Evolutionary conservation across 331 rosid species (phyloP), one percentile per base, ranked within the genome.

Genomic region (Acacia concinna): DNA sequence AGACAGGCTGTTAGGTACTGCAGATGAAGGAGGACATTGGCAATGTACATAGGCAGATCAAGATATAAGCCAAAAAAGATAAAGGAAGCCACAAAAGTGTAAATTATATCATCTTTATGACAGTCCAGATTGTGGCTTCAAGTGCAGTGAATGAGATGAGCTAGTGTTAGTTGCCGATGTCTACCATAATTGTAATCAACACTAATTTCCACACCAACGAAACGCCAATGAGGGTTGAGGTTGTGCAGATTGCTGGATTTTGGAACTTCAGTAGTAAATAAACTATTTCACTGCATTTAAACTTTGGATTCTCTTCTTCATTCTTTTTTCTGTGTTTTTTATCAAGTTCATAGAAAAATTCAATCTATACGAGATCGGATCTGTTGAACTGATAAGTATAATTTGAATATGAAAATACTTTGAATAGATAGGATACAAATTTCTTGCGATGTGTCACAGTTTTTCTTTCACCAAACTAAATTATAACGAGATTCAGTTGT

Each of bases 11-110:
- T 74, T 34, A 12, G 51, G 62, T 46, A 23, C 46, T 65, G 77
- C 78, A 41, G 79, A 72, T 52, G 72, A 68, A 78, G 38, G 72
- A 68, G 75, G 38, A 41, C 41, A 38, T 47, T 65, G 77, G 35
- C 77, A 73, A 54, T 73, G 67, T 73, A 54, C 67, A 52, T 52
- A 52, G 25, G 21, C 34, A 52, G 49, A 35, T 73, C 35, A 57
- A 32, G 18, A 14, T 30, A 6, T 18, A 9, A 38, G 54, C 37
- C 38, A 38, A 57, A 13, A 13, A 6, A 37, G 54, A 17, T 11
- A 14, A 46, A 13, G 54, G 49, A 52, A 74, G 68, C 23, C 70
- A 62, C 18, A 46, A 5, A 52, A 17, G 34, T 69, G 71, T 59
- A 57, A 44, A 44, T 32, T 25, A 59, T 14, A 21, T 38, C 27